These are phyloP conservation scores for Kwoniella pini DNA, from an alignment of 768 basidiomycete genomes.

Conservation along the genomic window DNA sequence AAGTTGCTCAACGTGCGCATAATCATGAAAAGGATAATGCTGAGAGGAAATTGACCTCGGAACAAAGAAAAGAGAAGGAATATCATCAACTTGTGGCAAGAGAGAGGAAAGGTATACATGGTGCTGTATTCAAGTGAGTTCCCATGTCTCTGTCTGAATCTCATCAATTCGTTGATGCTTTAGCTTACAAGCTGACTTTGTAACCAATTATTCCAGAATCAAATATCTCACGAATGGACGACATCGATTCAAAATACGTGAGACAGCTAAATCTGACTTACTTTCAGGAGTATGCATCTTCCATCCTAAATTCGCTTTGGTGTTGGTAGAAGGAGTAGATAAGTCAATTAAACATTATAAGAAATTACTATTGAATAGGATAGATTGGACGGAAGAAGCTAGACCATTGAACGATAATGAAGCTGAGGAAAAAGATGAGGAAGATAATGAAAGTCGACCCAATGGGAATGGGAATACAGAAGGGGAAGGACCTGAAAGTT, in stretches of 20 bases:
- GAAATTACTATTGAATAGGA: conserved; percentile 78
- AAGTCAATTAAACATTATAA: conserved; percentile 86
- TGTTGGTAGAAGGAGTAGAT: conserved; percentile 88
- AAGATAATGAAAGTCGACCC: conserved; percentile 62
- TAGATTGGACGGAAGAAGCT: conserved; percentile 91
- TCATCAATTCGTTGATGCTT: too few relatives aligned
- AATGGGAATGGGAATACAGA: conserved; percentile 36
- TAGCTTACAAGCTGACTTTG: background rate
- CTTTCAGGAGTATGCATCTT: conserved; percentile 88
- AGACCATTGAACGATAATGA: conserved; percentile 62
- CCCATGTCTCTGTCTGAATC: too few relatives aligned
- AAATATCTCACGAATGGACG: conserved; percentile 84
- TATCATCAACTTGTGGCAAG: conserved; percentile 83
- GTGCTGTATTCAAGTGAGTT: conserved; percentile 87
- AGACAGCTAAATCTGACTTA: conserved; percentile 89
- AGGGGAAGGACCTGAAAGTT: conserved; percentile 57
- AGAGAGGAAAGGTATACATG: conserved; percentile 79
- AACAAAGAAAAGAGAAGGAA: conserved; percentile 80
- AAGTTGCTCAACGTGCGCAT: conserved; percentile 86
- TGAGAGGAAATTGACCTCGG: conserved; percentile 86
- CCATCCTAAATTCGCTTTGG: conserved; percentile 82
- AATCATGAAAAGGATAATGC: conserved; percentile 91
- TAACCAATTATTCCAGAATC: conserved; percentile 68
- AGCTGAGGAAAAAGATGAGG: conserved; percentile 55
- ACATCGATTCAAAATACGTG: conserved; percentile 93